A percentile compares a stretch with the other conserved stretches of the same genome.
Conservation (phyloP, 2,329 filamentous ascomycete species). For the Escovopsis sp. region DNA sequence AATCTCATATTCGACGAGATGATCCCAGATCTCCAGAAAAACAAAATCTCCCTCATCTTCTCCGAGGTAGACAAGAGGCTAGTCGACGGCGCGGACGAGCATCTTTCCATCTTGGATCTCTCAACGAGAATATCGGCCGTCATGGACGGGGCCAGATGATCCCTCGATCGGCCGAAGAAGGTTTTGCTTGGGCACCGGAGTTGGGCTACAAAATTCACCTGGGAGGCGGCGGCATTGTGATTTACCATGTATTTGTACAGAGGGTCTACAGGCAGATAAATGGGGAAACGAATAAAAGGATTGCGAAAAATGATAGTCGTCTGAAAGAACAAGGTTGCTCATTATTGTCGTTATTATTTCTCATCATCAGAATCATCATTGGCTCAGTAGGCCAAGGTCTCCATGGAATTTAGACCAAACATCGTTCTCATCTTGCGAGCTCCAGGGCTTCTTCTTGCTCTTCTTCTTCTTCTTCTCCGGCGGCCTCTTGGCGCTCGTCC, state of each 20-base stretch:
- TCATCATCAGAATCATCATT: slow-evolving; percentile 9
- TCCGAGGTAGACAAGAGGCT: slow-evolving; percentile 90
- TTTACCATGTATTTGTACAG: no score
- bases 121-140: slow-evolving; percentile 67
- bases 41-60: slow-evolving; percentile 75
- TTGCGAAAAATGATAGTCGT: no score
- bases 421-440: slow-evolving; percentile 15
- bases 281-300: background rate
- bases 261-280: background rate
- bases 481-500: background rate
- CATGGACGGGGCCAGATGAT: slow-evolving; percentile 31
- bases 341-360: background rate
- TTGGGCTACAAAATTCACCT: slow-evolving; percentile 6
- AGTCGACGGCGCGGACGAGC: slow-evolving; percentile 90
- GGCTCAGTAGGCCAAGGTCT: slow-evolving; percentile 36
- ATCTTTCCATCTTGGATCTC: slow-evolving; percentile 78
- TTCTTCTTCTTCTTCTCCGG: background rate
- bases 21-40: slow-evolving; percentile 75
- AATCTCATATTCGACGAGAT: slow-evolving; percentile 69
- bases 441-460: slow-evolving; percentile 10
- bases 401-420: slow-evolving; percentile 39
- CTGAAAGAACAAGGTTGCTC: no score
- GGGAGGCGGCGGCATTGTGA: slow-evolving; percentile 2
- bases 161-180: background rate
- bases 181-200: background rate